Evolutionary conservation across 208 protist species (phyloP).

Genomic region (Trypanosoma congolense): DNA sequence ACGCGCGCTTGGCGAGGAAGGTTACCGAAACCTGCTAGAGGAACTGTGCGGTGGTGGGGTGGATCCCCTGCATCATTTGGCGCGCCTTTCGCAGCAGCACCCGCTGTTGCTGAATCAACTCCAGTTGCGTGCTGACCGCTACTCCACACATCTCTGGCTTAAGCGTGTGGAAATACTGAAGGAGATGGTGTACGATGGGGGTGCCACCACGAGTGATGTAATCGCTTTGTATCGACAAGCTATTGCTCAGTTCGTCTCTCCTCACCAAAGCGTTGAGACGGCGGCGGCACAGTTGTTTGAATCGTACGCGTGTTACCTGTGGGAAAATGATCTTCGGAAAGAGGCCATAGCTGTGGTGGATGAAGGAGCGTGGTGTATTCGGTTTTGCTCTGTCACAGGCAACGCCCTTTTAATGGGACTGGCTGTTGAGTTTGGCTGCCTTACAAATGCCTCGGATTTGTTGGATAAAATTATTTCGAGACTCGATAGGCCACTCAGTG

Average conservation of each 20-base stretch:
- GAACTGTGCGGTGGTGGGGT: conserved; percentile 10
- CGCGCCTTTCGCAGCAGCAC: conserved; percentile 34
- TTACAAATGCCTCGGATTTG: conserved; percentile 5
- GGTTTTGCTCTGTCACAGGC: conserved; percentile 41
- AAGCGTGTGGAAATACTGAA: conserved; percentile 71
- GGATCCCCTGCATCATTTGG: conserved; percentile 39
- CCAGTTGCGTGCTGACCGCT: conserved; percentile 44
- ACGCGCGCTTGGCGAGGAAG: conserved; percentile 22
- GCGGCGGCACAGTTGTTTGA: conserved; percentile 62
- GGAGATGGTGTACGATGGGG: conserved; percentile 36
- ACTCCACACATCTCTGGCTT: conserved; percentile 55
- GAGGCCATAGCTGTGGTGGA: conserved; percentile 39
- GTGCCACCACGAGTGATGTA: conserved; percentile 26
- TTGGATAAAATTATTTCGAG: conserved; percentile 16
- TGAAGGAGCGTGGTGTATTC: conserved; percentile 57
- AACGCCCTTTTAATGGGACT: conserved; percentile 67
- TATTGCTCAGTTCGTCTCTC: conserved; percentile 59
- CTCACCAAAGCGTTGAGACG: conserved; percentile 36
- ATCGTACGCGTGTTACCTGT: conserved; percentile 35
- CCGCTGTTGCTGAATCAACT: conserved; percentile 63
- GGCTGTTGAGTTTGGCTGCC: conserved; percentile 45
- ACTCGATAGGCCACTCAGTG: conserved; percentile 1
- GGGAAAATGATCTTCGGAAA: conserved; percentile 22
- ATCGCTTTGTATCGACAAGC: conserved; percentile 51
- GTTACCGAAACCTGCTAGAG: conserved; percentile 30